Conservation (phyloP, 495 filamentous ascomycete species). For the Neurospora sublineolata region DNA sequence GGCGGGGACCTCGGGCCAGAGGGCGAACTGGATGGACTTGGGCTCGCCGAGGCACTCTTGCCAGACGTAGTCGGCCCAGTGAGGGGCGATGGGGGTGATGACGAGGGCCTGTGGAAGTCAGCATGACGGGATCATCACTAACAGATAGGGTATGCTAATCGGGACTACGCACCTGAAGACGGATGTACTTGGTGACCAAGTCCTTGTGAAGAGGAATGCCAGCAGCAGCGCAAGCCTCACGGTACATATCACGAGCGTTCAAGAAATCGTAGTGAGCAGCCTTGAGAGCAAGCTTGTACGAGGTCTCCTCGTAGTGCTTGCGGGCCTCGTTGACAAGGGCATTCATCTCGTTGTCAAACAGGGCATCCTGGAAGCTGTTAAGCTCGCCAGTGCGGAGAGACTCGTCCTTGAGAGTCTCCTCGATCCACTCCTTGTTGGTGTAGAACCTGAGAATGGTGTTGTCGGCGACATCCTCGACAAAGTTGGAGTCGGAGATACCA, state of each 20-base stretch:
- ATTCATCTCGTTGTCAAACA: constrained; percentile 94
- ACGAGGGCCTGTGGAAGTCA: constrained; percentile 30
- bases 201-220: constrained; percentile 76
- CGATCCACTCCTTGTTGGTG: constrained; percentile 84
- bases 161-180: constrained; percentile 49
- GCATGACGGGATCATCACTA: constrained; percentile 43
- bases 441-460: constrained; percentile 77
- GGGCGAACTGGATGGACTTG: constrained; percentile 64
- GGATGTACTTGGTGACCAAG: constrained; percentile 63
- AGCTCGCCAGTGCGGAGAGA: constrained; percentile 61
- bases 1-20: constrained; percentile 61
- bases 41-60: constrained; percentile 70
- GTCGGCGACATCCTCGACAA: constrained; percentile 89
- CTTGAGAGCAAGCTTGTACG: constrained; percentile 89
- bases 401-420: constrained; percentile 65
- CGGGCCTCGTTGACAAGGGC: constrained; percentile 61
- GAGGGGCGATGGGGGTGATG: constrained; percentile 64
- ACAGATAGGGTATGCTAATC: not conserved
- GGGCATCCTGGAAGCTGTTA: constrained; percentile 69
- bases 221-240: constrained; percentile 61
- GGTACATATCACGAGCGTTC: constrained; percentile 78
- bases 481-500: constrained; percentile 91
- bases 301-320: constrained; percentile 64
- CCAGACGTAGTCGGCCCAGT: constrained; percentile 94
- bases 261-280: constrained; percentile 82